A percentile compares a stretch with the other conserved stretches of the same genome.
Evolutionary conservation across 2,329 filamentous ascomycete genomes (phyloP).

Genomic region (Cytospora paraplurivora): DNA sequence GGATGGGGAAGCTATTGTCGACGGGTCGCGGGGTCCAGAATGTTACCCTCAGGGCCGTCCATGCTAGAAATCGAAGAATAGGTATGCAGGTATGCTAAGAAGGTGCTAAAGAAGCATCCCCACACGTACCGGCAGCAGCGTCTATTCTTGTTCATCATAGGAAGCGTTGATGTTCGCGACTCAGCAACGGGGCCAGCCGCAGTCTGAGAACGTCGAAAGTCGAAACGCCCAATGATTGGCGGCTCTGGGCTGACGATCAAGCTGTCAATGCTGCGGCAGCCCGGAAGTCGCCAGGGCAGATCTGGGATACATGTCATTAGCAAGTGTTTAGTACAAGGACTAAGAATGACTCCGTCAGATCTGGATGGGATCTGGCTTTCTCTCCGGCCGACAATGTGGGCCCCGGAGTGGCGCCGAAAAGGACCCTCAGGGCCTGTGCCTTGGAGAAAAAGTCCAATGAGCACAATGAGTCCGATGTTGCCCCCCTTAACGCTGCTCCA

Average conservation of each 20-base stretch:
- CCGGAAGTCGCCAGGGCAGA: constrained; percentile 25
- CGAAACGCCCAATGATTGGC: neutral
- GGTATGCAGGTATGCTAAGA: no score
- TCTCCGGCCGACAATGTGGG: neutral
- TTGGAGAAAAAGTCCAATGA: no score
- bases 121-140: constrained; percentile 3
- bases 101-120: neutral
- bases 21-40: no score
- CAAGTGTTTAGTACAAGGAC: neutral
- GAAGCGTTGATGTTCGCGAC: constrained; percentile 4
- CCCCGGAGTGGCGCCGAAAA: no score
- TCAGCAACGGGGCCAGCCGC: constrained; percentile 26
- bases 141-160: neutral
- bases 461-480: no score
- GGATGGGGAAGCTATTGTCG: no score
- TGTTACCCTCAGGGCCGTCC: no score
- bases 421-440: no score
- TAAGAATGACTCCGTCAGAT: neutral
- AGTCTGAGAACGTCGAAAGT: neutral
- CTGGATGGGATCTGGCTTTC: neutral
- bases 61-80: no score
- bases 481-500: no score
- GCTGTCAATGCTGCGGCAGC: constrained; percentile 14
- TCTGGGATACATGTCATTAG: neutral
- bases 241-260: constrained; percentile 24